A percentile compares a stretch with the other conserved stretches of the same genome.
phyloP scores from a whole-genome alignment of 202 grass and related monocot genomes.

The Panicum virgatum region DNA sequence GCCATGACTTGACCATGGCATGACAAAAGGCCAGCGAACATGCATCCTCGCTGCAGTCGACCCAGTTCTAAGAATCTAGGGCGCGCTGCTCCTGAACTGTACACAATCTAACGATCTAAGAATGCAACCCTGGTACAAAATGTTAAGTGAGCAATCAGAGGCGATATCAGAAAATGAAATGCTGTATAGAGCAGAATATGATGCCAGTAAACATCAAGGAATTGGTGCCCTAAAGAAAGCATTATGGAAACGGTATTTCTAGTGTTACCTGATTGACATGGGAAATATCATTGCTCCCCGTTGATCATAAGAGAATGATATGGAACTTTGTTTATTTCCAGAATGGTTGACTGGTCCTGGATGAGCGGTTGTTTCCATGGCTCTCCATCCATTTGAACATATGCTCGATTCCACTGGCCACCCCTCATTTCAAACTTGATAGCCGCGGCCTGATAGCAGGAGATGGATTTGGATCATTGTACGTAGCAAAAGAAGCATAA shows the following conservation, averaged over 20 bases:
- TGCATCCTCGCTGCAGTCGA: conserved; percentile 9
- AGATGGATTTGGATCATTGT: neutral
- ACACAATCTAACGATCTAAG: conserved; percentile 38
- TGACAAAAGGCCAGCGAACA: conserved; percentile 1
- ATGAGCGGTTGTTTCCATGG: conserved; percentile 87
- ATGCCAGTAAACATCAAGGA: neutral
- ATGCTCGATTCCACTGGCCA: conserved; percentile 72
- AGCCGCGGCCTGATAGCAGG: conserved; percentile 67
- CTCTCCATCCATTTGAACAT: conserved; percentile 94
- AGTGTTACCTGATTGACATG: conserved; percentile 34
- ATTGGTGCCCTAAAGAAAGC: neutral
- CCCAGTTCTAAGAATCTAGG: conserved; percentile 31
- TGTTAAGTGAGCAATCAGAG: neutral
- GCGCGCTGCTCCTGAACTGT: conserved; percentile 44
- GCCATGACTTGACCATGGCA: conserved; percentile 10
- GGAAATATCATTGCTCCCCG: conserved; percentile 48
- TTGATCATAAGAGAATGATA: conserved; percentile 82
- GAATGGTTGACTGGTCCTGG: conserved; percentile 67
- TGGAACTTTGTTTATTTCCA: conserved; percentile 80
- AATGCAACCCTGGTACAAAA: conserved; percentile 33
- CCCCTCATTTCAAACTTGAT: conserved; percentile 93
- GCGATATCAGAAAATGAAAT: neutral
- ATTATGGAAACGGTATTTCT: neutral
- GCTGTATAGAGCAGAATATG: neutral
- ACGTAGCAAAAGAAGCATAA: neutral